Evolutionary conservation across 257 asterid genomes (phyloP).

Genomic region (Verbascum thapsus): DNA sequence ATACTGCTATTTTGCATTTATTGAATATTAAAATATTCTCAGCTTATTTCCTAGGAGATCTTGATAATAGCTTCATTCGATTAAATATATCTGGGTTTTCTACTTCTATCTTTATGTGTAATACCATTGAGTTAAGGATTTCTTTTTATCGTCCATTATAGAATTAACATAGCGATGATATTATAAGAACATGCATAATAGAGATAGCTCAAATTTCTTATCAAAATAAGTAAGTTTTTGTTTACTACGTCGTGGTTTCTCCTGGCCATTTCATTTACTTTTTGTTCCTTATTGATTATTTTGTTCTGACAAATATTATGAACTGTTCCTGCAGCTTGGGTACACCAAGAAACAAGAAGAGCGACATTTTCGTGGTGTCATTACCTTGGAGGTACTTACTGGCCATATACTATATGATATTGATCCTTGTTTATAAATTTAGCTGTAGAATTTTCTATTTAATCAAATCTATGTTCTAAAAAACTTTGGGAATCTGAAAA

Average conservation of each 20-base stretch:
- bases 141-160: too few relatives aligned
- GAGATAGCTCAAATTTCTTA: background rate
- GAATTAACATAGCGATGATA: background rate
- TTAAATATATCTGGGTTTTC: too few relatives aligned
- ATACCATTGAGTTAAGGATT: too few relatives aligned
- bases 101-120: too few relatives aligned
- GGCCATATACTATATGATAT: background rate
- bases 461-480: too few relatives aligned
- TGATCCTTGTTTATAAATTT: background rate
- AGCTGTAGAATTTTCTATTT: too few relatives aligned
- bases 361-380: slow-evolving; percentile 77
- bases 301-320: slow-evolving; percentile 7
- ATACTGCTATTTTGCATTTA: too few relatives aligned
- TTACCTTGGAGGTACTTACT: slow-evolving; percentile 63
- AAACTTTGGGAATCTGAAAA: too few relatives aligned
- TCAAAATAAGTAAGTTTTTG: background rate
- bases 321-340: slow-evolving; percentile 58
- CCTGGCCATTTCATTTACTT: background rate
- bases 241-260: background rate
- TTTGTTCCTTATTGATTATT: slow-evolving; percentile 1
- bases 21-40: too few relatives aligned
- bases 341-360: slow-evolving; percentile 81
- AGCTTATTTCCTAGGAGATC: too few relatives aligned
- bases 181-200: background rate
- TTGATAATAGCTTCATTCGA: too few relatives aligned